Evolutionary conservation across 2,329 filamentous ascomycete species (phyloP).

Genomic region (Fusarium sp.): DNA sequence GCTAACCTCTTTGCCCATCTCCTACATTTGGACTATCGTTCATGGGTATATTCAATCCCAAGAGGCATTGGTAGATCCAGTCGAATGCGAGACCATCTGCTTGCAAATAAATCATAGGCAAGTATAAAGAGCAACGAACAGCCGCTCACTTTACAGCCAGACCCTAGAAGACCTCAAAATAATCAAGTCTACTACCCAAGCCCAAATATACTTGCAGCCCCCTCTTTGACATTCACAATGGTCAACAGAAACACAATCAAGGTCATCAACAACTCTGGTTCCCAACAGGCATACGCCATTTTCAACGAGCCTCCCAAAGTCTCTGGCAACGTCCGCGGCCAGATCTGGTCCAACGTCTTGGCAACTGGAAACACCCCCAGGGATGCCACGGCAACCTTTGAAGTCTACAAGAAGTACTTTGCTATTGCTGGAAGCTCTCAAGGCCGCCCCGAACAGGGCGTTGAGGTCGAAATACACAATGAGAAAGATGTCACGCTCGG

Average conservation of each 20-base stretch:
- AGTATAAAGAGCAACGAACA: neutral
- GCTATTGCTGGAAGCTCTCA: neutral
- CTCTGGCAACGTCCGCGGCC: neutral
- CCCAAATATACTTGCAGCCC: neutral
- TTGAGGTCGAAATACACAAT: neutral
- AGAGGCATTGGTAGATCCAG: neutral
- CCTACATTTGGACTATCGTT: neutral
- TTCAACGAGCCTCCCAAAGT: neutral
- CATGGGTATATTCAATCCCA: neutral
- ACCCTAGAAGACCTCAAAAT: neutral
- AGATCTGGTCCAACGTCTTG: slow-evolving; percentile 2
- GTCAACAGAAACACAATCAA: neutral
- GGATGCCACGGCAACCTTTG: neutral
- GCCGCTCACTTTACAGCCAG: neutral
- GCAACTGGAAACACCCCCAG: neutral
- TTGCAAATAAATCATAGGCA: no score
- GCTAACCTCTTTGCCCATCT: neutral
- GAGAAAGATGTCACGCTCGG: neutral
- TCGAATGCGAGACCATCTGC: no score
- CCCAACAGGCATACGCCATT: neutral
- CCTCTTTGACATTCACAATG: neutral
- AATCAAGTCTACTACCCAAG: neutral
- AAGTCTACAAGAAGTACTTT: neutral
- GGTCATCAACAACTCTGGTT: neutral
- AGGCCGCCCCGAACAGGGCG: neutral